Conservation (phyloP, 2,329 filamentous ascomycete species). For the Cadophora malorum region DNA sequence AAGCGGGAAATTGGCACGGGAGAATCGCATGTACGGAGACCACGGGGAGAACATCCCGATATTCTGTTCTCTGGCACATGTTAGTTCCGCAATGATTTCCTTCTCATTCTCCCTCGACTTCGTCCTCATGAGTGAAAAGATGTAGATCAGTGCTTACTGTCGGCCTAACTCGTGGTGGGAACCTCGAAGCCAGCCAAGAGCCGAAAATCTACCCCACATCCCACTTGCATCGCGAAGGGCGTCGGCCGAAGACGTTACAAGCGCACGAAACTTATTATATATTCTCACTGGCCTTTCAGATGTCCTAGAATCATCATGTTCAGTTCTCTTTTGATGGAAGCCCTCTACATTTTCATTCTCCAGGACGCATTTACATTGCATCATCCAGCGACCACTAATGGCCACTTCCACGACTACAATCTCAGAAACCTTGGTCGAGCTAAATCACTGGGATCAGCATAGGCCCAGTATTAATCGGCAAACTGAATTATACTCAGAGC, state of each 20-base stretch:
- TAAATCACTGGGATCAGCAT: slow-evolving; percentile 14
- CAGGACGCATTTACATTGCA: background rate
- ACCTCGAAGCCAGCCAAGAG: background rate
- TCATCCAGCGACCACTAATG: background rate
- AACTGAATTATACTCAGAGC: background rate
- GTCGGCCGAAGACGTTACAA: background rate
- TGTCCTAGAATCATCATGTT: background rate
- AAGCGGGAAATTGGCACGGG: slow-evolving; percentile 5
- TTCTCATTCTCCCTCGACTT: background rate
- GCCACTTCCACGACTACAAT: slow-evolving; percentile 2
- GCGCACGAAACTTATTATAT: background rate
- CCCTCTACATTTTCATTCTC: too few relatives aligned
- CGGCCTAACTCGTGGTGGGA: background rate
- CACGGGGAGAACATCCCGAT: background rate
- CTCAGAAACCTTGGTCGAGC: slow-evolving; percentile 14
- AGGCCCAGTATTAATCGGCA: background rate
- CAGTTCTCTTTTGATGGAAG: background rate
- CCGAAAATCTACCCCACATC: background rate
- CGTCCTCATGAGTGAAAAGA: too few relatives aligned
- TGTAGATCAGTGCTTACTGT: background rate
- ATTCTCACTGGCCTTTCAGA: background rate
- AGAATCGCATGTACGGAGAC: background rate
- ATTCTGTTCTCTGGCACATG: background rate
- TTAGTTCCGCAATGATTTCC: background rate
- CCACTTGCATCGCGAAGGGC: background rate